These are phyloP conservation scores for Parachaetomium inaequale DNA, from an alignment of 495 filamentous ascomycete genomes.

Conservation along the genomic window DNA sequence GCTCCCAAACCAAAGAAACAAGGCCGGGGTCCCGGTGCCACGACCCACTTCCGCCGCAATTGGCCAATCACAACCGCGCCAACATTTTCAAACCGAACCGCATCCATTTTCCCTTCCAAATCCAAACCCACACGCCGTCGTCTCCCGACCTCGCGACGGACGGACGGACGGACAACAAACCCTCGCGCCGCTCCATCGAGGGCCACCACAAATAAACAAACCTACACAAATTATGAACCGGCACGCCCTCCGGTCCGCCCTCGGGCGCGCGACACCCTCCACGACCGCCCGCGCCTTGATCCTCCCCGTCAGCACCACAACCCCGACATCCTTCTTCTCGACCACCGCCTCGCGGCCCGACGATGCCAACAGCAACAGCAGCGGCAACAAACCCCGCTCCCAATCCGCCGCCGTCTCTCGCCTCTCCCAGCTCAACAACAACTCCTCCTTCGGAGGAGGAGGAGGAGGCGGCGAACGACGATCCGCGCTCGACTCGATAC, in stretches of 20 bases:
- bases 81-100: constrained; percentile 22
- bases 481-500: not conserved
- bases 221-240: constrained; percentile 29
- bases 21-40: not conserved
- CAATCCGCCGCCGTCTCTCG: constrained; percentile 23
- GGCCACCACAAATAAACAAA: constrained; percentile 4
- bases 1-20: not conserved
- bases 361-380: constrained; percentile 11
- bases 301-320: constrained; percentile 4
- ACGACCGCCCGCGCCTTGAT: not conserved
- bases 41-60: not conserved
- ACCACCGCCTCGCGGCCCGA: constrained; percentile 14
- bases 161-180: constrained; percentile 2
- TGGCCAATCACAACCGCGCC: constrained; percentile 23
- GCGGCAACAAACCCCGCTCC: constrained; percentile 9
- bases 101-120: constrained; percentile 14
- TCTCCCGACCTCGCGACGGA: constrained; percentile 2
- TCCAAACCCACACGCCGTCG: not conserved
- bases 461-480: no score
- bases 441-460: not conserved
- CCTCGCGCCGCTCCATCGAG: constrained; percentile 4
- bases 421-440: constrained; percentile 21
- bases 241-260: constrained; percentile 26
- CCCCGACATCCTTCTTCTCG: constrained; percentile 17
- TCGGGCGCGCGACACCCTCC: constrained; percentile 22